Evolutionary conservation across 1,284 basidiomycete genomes (phyloP).

Genomic region (Rhodotorula sp.): DNA sequence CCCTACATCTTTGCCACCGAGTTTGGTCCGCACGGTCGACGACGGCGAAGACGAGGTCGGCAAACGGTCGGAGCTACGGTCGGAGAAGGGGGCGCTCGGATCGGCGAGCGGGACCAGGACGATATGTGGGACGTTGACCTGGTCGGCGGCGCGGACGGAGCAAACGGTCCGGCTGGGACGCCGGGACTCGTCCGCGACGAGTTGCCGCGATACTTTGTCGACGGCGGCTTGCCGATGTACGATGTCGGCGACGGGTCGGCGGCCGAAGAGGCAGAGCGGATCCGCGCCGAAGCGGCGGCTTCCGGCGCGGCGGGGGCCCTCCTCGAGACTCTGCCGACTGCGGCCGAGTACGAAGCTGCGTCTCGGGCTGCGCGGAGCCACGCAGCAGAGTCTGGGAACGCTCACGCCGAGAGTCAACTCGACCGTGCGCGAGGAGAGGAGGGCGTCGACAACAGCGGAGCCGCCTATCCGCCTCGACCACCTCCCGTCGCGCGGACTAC

Average conservation of each 20-base stretch:
- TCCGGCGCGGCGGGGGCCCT: not conserved
- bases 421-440: not conserved
- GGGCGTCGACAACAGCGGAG: not conserved
- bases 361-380: slow-evolving; percentile 8
- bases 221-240: slow-evolving; percentile 27
- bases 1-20: slow-evolving; percentile 4
- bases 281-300: slow-evolving; percentile 1
- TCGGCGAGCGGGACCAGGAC: slow-evolving; percentile 28
- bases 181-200: slow-evolving; percentile 1
- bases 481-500: not conserved
- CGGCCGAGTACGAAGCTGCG: slow-evolving; percentile 28
- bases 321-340: slow-evolving; percentile 13
- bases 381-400: not conserved
- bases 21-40: not conserved
- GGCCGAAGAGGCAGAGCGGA: slow-evolving; percentile 7
- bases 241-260: not conserved
- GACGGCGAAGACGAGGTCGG: slow-evolving; percentile 17
- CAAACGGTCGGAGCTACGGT: slow-evolving; percentile 30
- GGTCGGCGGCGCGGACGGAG: not conserved
- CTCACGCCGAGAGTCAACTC: not conserved
- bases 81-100: slow-evolving; percentile 26
- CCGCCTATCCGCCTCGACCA: slow-evolving; percentile 1
- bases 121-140: slow-evolving; percentile 21
- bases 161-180: not conserved
- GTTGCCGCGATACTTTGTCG: slow-evolving; percentile 23